Evolutionary conservation across 257 asterid genomes (phyloP), one percentile per base, ranked within the genome.

Genomic region (Verbascum thapsus): DNA sequence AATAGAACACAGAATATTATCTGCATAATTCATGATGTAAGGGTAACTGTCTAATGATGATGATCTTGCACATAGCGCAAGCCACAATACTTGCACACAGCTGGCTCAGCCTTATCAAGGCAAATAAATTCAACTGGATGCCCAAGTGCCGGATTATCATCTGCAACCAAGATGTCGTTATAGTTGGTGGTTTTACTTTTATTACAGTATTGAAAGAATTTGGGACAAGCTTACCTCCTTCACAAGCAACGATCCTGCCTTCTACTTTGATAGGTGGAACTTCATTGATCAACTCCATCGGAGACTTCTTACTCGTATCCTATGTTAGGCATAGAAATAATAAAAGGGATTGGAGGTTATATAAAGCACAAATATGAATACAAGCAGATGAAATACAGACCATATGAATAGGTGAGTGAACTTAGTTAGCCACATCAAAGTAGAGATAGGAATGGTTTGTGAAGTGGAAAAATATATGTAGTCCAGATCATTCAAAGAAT

Each of bases 51-150:
- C 78, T 85, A 88, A 62, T 91, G 96, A 63, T 91, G 96, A 67
- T 88, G 95, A 68, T 77, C 91, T 76, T 91, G 96, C 62, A 81
- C 83, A 52, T 76, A 87, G 10, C 91, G 94, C 72, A 91, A 60
- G 26, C 98, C 96, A 48, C 96, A 91, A 45, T 91, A 88, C 88
- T 91, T 91, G 94, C 98, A 86, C 23, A 88, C 54, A 7, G 95
- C 90, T 1, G 97, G 97, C 69, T 78, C 88, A 0, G 65, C 84
- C 83, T 80, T 79, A 74, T 91, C 97, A 15, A 91, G 97, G 64
- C 98, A 88, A 72, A 91, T 91, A 81, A 84, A 86, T 78, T 91
- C 98, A 41, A 91, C 73, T 35, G 98, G 98, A 76, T 91, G 96
- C 61, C 97, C 98, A 8, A 88, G 86, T 39, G 96, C 88, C 5